A percentile compares a stretch with the other conserved stretches of the same genome.
Conservation (phyloP, 2,329 filamentous ascomycete genomes). For the Lanzia echinophila region DNA sequence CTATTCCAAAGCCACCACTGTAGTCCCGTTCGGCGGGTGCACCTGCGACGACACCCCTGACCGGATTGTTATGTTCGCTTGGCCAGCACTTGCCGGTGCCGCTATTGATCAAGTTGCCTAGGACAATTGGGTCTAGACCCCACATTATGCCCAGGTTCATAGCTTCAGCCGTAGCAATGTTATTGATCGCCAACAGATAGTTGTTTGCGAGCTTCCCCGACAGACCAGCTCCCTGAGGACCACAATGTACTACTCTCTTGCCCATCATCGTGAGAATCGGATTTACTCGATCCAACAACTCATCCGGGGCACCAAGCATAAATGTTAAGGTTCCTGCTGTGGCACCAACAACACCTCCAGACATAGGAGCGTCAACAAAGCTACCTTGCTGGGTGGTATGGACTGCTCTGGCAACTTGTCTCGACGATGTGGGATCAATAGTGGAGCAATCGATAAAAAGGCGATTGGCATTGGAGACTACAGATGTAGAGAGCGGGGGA, state of each 20-base stretch:
- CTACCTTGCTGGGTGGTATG: slow-evolving; percentile 59
- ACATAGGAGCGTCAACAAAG: slow-evolving; percentile 96
- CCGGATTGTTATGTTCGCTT: slow-evolving; percentile 91
- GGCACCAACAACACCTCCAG: slow-evolving; percentile 89
- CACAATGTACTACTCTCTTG: slow-evolving; percentile 77
- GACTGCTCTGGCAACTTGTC: slow-evolving; percentile 66
- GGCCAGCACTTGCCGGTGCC: slow-evolving; percentile 96
- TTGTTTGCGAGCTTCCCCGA: slow-evolving; percentile 96
- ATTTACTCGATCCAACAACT: slow-evolving; percentile 57
- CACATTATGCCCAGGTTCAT: slow-evolving; percentile 52
- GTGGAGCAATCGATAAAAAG: slow-evolving; percentile 96
- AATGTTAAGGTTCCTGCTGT: slow-evolving; percentile 84
- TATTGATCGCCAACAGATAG: slow-evolving; percentile 90
- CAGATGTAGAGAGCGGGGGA: slow-evolving; percentile 43
- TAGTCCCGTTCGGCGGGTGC: slow-evolving; percentile 74
- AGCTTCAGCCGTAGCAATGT: slow-evolving; percentile 57
- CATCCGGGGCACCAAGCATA: slow-evolving; percentile 72
- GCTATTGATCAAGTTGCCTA: slow-evolving; percentile 84
- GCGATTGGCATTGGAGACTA: slow-evolving; percentile 49
- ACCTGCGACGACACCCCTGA: slow-evolving; percentile 71
- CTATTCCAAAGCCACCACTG: slow-evolving; percentile 67
- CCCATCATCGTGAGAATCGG: slow-evolving; percentile 77
- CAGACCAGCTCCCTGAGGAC: slow-evolving; percentile 75
- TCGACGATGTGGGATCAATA: slow-evolving; percentile 84
- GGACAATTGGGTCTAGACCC: slow-evolving; percentile 50